A percentile compares a stretch with the other conserved stretches of the same genome.
phyloP scores from a whole-genome alignment of 257 asterid genomes.

The Solanum gracilifrons region DNA sequence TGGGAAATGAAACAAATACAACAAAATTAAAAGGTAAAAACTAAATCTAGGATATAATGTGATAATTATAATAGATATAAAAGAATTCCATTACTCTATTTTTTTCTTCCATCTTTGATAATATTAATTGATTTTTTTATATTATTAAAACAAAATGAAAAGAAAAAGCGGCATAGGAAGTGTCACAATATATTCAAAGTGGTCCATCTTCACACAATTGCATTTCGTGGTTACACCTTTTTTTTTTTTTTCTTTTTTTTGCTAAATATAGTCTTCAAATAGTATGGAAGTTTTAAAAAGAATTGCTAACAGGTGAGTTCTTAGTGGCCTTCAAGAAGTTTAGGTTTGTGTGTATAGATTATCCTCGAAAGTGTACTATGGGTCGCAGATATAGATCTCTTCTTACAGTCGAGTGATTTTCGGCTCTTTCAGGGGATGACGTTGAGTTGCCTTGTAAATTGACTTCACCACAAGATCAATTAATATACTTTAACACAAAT shows the following conservation, averaged over 20 bases:
- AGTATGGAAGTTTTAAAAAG: not conserved
- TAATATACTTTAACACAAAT: no score
- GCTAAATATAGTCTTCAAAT: not conserved
- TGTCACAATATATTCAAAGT: not conserved
- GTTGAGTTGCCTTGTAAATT: no score
- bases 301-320: not conserved
- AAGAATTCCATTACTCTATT: no score
- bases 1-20: no score
- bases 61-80: no score
- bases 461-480: no score
- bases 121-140: no score
- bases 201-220: not conserved
- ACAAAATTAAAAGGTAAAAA: no score
- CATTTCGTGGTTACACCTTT: not conserved
- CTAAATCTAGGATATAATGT: no score
- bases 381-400: accelerated
- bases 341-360: not conserved
- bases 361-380: not conserved
- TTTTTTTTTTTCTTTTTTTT: no score
- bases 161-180: not conserved
- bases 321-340: not conserved
- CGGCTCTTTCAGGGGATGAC: accelerated
- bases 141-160: not conserved
- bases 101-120: no score
- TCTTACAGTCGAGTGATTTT: no score